Percentiles rank a stretch among this genome's conserved stretches.
Evolutionary conservation across 768 basidiomycete genomes (phyloP).

Genomic region (Mycena vulgaris): DNA sequence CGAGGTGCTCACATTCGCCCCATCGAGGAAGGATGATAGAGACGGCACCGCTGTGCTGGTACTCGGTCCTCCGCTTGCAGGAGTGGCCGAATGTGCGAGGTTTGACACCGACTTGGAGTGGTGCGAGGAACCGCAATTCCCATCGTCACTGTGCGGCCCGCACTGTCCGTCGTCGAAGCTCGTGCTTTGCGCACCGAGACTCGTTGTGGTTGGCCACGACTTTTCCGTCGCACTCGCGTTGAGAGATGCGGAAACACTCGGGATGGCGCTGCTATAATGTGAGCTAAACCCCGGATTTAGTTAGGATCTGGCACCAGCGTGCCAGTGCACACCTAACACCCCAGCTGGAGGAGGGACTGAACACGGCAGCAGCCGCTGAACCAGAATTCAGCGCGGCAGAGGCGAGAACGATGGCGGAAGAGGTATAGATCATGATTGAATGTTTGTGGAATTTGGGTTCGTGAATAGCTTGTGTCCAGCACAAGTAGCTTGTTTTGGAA

Average conservation of each 20-base stretch:
- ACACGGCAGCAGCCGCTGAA: neutral
- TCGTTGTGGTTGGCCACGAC: neutral
- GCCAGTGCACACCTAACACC: neutral
- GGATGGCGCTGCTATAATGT: neutral
- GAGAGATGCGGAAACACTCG: neutral
- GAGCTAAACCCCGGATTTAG: no score
- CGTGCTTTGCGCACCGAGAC: neutral
- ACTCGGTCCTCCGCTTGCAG: neutral
- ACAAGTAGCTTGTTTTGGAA: conserved; percentile 4
- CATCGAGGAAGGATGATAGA: no score
- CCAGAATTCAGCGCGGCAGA: neutral
- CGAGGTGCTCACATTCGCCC: no score
- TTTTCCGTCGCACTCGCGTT: neutral
- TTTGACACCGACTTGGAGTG: neutral
- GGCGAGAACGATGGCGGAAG: conserved; percentile 3
- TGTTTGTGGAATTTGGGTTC: neutral
- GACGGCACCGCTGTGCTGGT: no score
- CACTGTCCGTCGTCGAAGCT: conserved; percentile 2
- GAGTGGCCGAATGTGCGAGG: neutral
- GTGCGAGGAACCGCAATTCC: neutral
- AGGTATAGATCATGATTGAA: conserved; percentile 4
- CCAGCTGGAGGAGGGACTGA: neutral
- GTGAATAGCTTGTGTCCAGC: conserved; percentile 6
- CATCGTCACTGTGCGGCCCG: no score
- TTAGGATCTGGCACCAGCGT: no score